Evolutionary conservation across 2,329 filamentous ascomycete genomes (phyloP), one percentile per base, ranked within the genome.

Genomic region (Helminthosporium solani): DNA sequence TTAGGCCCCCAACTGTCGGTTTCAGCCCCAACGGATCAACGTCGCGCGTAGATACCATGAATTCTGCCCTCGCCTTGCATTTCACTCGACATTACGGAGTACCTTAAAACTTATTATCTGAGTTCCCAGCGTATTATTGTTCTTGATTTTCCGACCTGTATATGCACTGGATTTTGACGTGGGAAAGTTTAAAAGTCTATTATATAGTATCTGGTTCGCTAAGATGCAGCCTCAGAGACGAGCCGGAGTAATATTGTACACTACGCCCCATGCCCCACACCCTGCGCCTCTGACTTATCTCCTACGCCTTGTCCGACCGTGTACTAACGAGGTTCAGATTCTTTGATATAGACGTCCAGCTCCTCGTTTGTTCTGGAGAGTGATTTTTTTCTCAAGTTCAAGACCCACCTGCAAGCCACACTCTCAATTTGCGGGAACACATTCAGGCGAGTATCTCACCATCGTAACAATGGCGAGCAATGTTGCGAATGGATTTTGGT

Each of bases 401-500:
- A 25, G 9, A 9, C 6, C 23, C 23, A 25, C 28, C 12, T 31
- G 8, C 28, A 5, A 31, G 5, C 28, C 28, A 8, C 28, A 31
- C 9, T 3, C 14, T 8, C 28, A 12, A 14, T n/a, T 31, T 14
- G 5, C 12, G 28, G 12, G 28, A 31, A 31, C 14, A 31, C 28
- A 31, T 4, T 14, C 7, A 31, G 14, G 23, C 23, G 23, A 25
- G 9, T 5, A 5, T 9, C 28, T 31, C 28, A 14, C 14, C 5
- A 12, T 31, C n/a, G 34, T 12, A 1, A 34, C 2, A 6, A 49
- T 49, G 46, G 28, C 25, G 15, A 36, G 46, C 39, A 30, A 49
- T n/a, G 44, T 54, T 7, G 46, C 46, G 33, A 43, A 39, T 47
- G 54, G 54, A 3, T 49, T 53, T 25, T 57, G 54, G 54, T 46